Percentiles rank a stretch among this genome's conserved stretches.
phyloP scores from a whole-genome alignment of 2,329 filamentous ascomycete genomes.

The Ambrosiella xylebori region DNA sequence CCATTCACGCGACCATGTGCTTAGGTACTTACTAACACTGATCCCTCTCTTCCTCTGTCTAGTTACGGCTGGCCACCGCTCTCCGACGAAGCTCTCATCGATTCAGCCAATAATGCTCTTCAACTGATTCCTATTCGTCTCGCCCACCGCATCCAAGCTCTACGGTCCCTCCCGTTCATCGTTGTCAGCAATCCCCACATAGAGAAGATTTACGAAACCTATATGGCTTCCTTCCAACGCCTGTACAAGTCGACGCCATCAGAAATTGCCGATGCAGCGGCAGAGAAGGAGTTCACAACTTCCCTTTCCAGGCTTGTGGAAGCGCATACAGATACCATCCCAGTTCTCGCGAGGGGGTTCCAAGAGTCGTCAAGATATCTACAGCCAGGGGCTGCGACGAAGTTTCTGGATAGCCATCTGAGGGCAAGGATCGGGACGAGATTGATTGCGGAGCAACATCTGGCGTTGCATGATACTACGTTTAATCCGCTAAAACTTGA shows the following conservation, averaged over 20 bases:
- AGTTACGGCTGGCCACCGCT: conserved; percentile 70
- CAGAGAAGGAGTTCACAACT: conserved; percentile 76
- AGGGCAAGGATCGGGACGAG: conserved; percentile 86
- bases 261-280: conserved; percentile 26
- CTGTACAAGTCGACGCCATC: conserved; percentile 19
- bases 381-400: conserved; percentile 61
- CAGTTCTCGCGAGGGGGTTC: conserved; percentile 78
- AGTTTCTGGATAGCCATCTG: conserved; percentile 84
- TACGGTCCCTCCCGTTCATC: conserved; percentile 89
- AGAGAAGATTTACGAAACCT: conserved; percentile 87
- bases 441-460: conserved; percentile 89
- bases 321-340: conserved; percentile 88
- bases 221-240: conserved; percentile 72
- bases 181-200: conserved; percentile 97
- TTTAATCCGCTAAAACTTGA: conserved; percentile 30
- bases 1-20: neutral
- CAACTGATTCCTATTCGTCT: conserved; percentile 81
- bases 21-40: neutral
- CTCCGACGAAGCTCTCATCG: conserved; percentile 60
- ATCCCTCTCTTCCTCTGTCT: conserved; percentile 4
- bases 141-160: conserved; percentile 80
- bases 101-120: conserved; percentile 90
- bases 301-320: conserved; percentile 90
- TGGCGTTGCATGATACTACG: conserved; percentile 62
- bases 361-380: conserved; percentile 89